Conservation (phyloP, 164 flowering plant species). For the Akebia trifoliata region DNA sequence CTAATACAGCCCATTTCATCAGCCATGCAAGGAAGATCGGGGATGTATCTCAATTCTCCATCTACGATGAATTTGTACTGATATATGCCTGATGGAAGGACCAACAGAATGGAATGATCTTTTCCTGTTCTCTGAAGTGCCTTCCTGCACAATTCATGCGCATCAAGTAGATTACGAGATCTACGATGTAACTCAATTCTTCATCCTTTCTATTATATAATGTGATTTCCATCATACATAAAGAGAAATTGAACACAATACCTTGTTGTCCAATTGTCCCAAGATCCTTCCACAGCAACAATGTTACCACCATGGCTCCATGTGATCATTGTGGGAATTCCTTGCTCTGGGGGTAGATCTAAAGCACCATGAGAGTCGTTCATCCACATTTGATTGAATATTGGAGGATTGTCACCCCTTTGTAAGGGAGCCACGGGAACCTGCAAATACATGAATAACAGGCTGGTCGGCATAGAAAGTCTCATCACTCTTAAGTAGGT, state of each 20-base stretch:
- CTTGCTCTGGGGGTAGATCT: slow-evolving; percentile 47
- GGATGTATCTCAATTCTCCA: slow-evolving; percentile 76
- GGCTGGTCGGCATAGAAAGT: no score
- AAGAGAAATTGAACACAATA: slow-evolving; percentile 11
- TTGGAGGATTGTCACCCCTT: slow-evolving; percentile 40
- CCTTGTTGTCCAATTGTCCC: slow-evolving; percentile 92
- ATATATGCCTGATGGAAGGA: slow-evolving; percentile 80
- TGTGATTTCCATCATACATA: background rate
- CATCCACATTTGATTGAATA: slow-evolving; percentile 37
- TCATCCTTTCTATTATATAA: background rate
- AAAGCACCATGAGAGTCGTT: slow-evolving; percentile 34
- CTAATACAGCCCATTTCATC: slow-evolving; percentile 58
- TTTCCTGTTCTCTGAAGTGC: slow-evolving; percentile 69
- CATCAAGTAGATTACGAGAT: background rate
- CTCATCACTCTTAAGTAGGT: no score
- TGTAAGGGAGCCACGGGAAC: slow-evolving; percentile 67
- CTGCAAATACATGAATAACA: slow-evolving; percentile 30
- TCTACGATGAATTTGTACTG: slow-evolving; percentile 83
- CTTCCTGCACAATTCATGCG: slow-evolving; percentile 44
- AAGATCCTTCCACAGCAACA: slow-evolving; percentile 88
- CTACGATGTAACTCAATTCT: no score
- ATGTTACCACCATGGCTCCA: slow-evolving; percentile 80
- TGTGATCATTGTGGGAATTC: slow-evolving; percentile 72
- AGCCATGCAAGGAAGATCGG: slow-evolving; percentile 65
- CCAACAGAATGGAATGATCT: slow-evolving; percentile 69